A percentile compares a stretch with the other conserved stretches of the same genome.
phyloP scores from a whole-genome alignment of 2,329 filamentous ascomycete species.

The Phoma sp. region DNA sequence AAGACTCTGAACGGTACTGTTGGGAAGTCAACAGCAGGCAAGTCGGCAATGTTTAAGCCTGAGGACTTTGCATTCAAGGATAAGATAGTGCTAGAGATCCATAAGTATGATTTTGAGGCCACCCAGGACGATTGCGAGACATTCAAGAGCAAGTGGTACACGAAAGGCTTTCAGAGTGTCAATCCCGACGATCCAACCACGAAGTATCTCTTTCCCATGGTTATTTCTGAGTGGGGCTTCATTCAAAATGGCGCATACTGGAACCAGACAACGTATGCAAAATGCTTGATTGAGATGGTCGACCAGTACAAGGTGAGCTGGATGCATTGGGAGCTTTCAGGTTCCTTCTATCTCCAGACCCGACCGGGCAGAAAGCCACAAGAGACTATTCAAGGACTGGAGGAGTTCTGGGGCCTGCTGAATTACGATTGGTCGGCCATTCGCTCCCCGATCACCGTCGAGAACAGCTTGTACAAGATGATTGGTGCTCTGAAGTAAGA shows the following conservation, averaged over 20 bases:
- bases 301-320: slow-evolving; percentile 40
- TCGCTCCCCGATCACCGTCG: slow-evolving; percentile 37
- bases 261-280: slow-evolving; percentile 44
- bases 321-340: slow-evolving; percentile 43
- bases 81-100: slow-evolving; percentile 45
- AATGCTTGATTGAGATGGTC: slow-evolving; percentile 43
- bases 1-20: slow-evolving; percentile 40
- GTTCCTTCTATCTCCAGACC: slow-evolving; percentile 51
- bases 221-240: slow-evolving; percentile 45
- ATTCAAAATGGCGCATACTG: slow-evolving; percentile 43
- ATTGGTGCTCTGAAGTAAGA: slow-evolving; percentile 31
- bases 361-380: slow-evolving; percentile 35
- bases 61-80: slow-evolving; percentile 35
- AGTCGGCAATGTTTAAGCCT: slow-evolving; percentile 38
- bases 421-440: slow-evolving; percentile 40
- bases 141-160: slow-evolving; percentile 46
- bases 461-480: slow-evolving; percentile 45
- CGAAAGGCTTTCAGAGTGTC: slow-evolving; percentile 42
- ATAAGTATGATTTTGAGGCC: slow-evolving; percentile 46
- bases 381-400: slow-evolving; percentile 35
- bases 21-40: slow-evolving; percentile 33
- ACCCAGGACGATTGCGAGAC: slow-evolving; percentile 40
- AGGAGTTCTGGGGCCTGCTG: slow-evolving; percentile 43
- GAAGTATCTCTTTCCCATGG: slow-evolving; percentile 42
- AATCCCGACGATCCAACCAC: slow-evolving; percentile 38